Evolutionary conservation across 441 rosid species (phyloP).

Genomic region (Mallotus japonicus): DNA sequence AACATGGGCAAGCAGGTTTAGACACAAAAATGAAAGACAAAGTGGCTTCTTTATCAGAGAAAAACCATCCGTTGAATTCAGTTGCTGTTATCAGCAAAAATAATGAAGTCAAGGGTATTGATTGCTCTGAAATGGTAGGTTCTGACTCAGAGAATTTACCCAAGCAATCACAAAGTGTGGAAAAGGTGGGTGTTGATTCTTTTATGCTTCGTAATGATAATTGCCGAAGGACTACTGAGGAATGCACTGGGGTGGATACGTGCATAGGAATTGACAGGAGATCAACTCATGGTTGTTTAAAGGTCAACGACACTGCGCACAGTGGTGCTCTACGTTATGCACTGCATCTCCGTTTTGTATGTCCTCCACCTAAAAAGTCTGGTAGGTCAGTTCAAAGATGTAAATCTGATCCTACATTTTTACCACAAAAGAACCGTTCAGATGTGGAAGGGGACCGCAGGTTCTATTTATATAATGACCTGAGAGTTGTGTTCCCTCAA

Average conservation of each 20-base stretch:
- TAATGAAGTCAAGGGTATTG: slow-evolving; percentile 12
- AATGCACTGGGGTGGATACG: slow-evolving; percentile 23
- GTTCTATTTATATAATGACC: slow-evolving; percentile 84
- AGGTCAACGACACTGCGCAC: slow-evolving; percentile 49
- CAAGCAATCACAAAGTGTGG: slow-evolving; percentile 14
- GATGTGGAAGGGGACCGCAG: slow-evolving; percentile 57
- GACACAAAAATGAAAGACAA: slow-evolving; percentile 26
- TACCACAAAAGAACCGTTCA: slow-evolving; percentile 34
- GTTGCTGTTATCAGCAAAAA: slow-evolving; percentile 3
- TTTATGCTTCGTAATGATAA: slow-evolving; percentile 18
- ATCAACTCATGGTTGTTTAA: slow-evolving; percentile 40
- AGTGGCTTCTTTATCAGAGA: slow-evolving; percentile 16
- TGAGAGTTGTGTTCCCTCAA: slow-evolving; percentile 93
- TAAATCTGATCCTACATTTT: slow-evolving; percentile 39
- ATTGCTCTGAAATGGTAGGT: slow-evolving; percentile 11
- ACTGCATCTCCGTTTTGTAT: slow-evolving; percentile 82
- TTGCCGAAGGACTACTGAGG: slow-evolving; percentile 22
- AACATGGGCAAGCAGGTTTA: slow-evolving; percentile 33
- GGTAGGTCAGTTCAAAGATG: slow-evolving; percentile 50
- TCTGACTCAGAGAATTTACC: slow-evolving; percentile 22
- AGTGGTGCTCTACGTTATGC: slow-evolving; percentile 87
- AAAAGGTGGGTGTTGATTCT: slow-evolving; percentile 17
- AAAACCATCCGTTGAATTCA: slow-evolving; percentile 17
- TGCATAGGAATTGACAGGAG: slow-evolving; percentile 28
- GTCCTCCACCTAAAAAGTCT: slow-evolving; percentile 60